These are phyloP conservation scores for Tulasnella sp. DNA, from an alignment of 768 basidiomycete genomes.

Conservation along the genomic window DNA sequence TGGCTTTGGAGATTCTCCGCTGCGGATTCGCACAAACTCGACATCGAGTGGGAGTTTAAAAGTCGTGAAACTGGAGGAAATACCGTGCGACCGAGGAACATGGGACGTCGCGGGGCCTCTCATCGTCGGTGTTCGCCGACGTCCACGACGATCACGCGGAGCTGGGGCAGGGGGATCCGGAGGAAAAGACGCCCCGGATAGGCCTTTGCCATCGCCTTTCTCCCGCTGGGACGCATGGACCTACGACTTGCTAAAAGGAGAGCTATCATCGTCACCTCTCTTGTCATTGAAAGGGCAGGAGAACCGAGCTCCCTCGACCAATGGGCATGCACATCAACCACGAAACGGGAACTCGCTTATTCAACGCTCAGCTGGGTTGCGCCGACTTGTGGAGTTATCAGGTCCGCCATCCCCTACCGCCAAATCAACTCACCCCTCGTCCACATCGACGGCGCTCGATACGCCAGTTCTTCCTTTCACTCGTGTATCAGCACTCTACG, in stretches of 20 bases:
- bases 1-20: not conserved
- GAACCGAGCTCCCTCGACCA: not conserved
- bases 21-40: not conserved
- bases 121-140: conserved; percentile 58
- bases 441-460: not conserved
- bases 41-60: conserved; percentile 8
- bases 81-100: conserved; percentile 59
- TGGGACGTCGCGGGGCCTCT: conserved; percentile 52
- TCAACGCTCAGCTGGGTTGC: not conserved
- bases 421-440: not conserved
- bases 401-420: not conserved
- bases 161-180: not conserved
- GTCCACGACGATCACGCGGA: conserved; percentile 21
- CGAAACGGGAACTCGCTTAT: not conserved
- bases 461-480: conserved; percentile 7
- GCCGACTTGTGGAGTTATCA: conserved; percentile 7
- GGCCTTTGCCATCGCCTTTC: conserved; percentile 34
- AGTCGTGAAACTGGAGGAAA: conserved; percentile 18
- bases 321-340: not conserved
- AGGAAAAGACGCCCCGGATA: not conserved
- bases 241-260: not conserved
- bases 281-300: not conserved
- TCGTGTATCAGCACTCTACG: not conserved
- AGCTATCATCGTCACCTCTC: not conserved
- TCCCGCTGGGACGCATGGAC: conserved; percentile 81